phyloP scores from a whole-genome alignment of 2,329 filamentous ascomycete species.

The Didymella pinodella region DNA sequence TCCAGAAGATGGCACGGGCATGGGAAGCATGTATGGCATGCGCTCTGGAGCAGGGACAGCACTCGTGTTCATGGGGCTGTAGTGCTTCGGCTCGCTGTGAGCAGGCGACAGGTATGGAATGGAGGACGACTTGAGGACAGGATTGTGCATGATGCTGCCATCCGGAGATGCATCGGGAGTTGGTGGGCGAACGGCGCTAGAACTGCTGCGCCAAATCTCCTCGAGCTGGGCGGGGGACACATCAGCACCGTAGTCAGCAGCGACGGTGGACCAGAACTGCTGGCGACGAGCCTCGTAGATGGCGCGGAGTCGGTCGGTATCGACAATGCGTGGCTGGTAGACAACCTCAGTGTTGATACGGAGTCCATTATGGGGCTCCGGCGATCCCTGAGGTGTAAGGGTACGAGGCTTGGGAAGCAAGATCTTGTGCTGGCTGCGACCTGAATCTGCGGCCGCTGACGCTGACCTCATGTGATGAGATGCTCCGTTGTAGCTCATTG shows the following conservation, averaged over 20 bases:
- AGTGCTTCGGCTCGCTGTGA: slow-evolving; percentile 43
- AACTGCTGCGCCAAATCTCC: slow-evolving; percentile 67
- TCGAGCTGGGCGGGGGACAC: slow-evolving; percentile 70
- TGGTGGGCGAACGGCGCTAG: slow-evolving; percentile 45
- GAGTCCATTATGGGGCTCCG: slow-evolving; percentile 50
- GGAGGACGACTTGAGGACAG: slow-evolving; percentile 39
- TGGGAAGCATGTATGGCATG: slow-evolving; percentile 48
- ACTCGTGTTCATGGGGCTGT: slow-evolving; percentile 44
- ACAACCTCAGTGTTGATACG: slow-evolving; percentile 57
- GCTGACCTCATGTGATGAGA: slow-evolving; percentile 47
- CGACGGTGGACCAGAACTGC: slow-evolving; percentile 76
- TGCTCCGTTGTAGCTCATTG: slow-evolving; percentile 54
- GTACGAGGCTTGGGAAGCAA: slow-evolving; percentile 70
- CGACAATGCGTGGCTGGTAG: slow-evolving; percentile 60
- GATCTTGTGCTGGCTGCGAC: slow-evolving; percentile 60
- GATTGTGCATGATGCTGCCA: slow-evolving; percentile 48
- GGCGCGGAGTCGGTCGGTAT: slow-evolving; percentile 71
- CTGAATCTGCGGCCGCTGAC: slow-evolving; percentile 59
- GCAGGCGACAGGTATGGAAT: slow-evolving; percentile 45
- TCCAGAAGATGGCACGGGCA: slow-evolving; percentile 47
- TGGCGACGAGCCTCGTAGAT: slow-evolving; percentile 75
- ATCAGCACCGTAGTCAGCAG: slow-evolving; percentile 73
- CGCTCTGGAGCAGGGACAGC: slow-evolving; percentile 46
- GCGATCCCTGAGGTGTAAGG: slow-evolving; percentile 51
- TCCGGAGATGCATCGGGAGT: slow-evolving; percentile 52